Conservation (phyloP, 345 rosid genomes). For the Syzygium oleosum region DNA sequence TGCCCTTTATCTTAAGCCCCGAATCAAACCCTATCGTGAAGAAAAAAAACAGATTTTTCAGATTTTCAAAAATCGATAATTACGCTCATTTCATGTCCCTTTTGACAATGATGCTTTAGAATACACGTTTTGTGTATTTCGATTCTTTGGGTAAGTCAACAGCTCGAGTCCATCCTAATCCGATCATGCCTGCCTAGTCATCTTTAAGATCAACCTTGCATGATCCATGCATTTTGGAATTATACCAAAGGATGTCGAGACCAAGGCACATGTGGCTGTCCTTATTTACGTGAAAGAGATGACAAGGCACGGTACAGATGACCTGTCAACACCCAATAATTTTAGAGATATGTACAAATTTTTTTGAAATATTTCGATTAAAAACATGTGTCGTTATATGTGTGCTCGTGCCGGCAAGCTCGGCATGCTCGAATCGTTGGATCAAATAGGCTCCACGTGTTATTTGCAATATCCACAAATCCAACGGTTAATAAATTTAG, state of each 20-base stretch:
- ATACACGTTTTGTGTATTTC: not conserved
- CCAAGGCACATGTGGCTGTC: not conserved
- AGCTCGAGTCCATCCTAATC: not conserved
- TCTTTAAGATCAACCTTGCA: not conserved
- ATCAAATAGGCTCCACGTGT: not conserved
- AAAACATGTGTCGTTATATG: not conserved
- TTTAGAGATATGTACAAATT: not conserved
- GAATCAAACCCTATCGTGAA: not conserved
- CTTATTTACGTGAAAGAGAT: not conserved
- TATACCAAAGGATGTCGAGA: not conserved
- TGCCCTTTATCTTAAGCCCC: not conserved
- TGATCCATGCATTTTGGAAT: not conserved
- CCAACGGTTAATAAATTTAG: not conserved
- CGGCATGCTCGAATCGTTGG: not conserved
- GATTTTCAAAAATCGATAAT: not conserved
- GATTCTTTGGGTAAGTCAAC: not conserved
- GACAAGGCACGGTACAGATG: not conserved
- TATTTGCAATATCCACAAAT: not conserved
- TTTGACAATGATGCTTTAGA: not conserved
- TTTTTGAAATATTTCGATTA: not conserved
- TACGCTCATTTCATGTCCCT: not conserved
- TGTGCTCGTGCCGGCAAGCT: not conserved
- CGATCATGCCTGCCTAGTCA: not conserved
- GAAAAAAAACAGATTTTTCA: accelerated
- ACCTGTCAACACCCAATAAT: not conserved